Conservation (phyloP, 225 moss, liverwort and hornwort species). For the Sphagnum contortum region DNA sequence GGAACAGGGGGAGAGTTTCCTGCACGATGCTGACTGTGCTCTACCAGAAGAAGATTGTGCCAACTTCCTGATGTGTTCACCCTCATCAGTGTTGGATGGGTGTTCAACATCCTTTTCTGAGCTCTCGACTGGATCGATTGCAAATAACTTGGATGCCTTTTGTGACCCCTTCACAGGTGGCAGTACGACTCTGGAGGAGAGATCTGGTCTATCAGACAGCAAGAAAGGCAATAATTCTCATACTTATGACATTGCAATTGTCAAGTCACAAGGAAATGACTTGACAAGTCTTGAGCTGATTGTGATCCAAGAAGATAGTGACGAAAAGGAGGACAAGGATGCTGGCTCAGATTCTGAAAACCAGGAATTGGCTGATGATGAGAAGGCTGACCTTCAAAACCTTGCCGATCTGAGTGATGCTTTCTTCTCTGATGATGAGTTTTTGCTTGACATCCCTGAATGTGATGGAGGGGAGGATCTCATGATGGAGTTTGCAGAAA, state of each 20-base stretch:
- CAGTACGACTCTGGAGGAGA: no score
- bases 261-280: no score
- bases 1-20: background rate
- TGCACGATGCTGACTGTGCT: conserved; percentile 9
- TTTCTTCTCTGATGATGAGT: conserved; percentile 11
- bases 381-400: background rate
- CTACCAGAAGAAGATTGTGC: no score
- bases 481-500: conserved; percentile 3
- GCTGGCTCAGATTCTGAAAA: conserved; percentile 1
- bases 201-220: background rate
- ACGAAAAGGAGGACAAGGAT: no score
- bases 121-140: no score
- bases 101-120: conserved; percentile 1
- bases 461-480: conserved; percentile 2
- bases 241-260: background rate
- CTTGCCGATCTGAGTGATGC: background rate
- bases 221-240: background rate
- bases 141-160: no score
- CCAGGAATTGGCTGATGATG: background rate
- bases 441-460: conserved; percentile 22
- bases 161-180: no score
- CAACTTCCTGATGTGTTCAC: conserved; percentile 12
- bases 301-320: no score
- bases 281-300: no score
- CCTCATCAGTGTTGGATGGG: conserved; percentile 24